Base-by-base conservation (phyloP, 441 rosid genomes). In the Adansonia gregorii region DNA sequence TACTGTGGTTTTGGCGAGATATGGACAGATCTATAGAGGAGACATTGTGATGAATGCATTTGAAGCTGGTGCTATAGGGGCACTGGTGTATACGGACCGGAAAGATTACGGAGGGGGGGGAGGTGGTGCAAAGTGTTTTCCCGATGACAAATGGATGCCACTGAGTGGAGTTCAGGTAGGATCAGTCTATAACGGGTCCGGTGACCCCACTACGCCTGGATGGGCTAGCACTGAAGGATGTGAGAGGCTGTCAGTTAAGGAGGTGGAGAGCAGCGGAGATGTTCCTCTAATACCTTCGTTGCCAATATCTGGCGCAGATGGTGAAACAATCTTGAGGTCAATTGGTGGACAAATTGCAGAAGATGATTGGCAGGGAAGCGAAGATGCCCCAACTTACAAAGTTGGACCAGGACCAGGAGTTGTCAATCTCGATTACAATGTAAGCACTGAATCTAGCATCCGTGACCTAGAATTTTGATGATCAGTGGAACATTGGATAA, bases 121-220 rank as follows among this genome's bases (percentile, higher is more conserved):
- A 4, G 82, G 85, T 1, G 88, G 75, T 2, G 83, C 79, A 14
- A 83, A 72, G 78, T 90, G 93, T 89, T 93, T 93, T 83, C 98
- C 97, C 0, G 87, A 81, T 12, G 83, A 82, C 6, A 91, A 76
- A 73, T 89, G 90, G 98, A 88, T 93, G 94, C 98, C 98, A 0
- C 98, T 97, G 8, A 93, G 90, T 64, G 98, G 97, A 4, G 98
- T 92, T 48, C 98, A 92, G 77, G 93, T 94, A 58, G 98, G 97
- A 48, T 52, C 95, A 6, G 92, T 92, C 63, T 93, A 85, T 75
- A 85, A 78, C 9, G 94, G 90, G 12, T 49, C 75, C 0, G 98
- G 98, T 0, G 97, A 93, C 77, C 97, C 97, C 0, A 89, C 89
- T 0, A 94, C 98, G 1, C 98, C 98, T 0, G 97, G 97, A 54